Percentiles rank a stretch among this genome's conserved stretches.
Conservation (phyloP, 495 filamentous ascomycete species). For the Chaetomium fimeti region DNA sequence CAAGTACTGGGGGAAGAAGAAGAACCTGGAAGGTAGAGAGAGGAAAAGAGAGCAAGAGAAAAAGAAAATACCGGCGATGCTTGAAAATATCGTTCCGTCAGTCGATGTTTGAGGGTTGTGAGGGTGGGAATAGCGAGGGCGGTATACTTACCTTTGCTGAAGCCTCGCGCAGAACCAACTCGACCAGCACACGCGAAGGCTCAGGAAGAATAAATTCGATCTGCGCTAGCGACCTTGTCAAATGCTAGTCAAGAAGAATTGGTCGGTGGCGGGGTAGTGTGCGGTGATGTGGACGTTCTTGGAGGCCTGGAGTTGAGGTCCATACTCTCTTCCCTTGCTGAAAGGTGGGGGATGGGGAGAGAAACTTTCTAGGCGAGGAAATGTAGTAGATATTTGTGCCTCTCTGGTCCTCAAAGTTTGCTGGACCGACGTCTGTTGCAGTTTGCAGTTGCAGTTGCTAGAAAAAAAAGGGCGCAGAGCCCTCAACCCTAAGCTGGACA, state of each 20-base stretch:
- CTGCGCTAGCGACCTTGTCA: neutral
- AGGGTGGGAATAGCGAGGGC: neutral
- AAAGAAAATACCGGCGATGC: neutral
- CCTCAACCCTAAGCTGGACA: neutral
- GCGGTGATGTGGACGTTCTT: neutral
- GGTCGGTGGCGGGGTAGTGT: neutral
- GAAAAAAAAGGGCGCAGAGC: neutral
- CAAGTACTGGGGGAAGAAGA: too few species aligned
- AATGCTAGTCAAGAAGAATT: neutral
- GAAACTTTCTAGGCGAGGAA: neutral
- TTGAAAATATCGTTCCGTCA: neutral
- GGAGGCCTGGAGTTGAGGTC: neutral
- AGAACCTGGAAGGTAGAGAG: neutral
- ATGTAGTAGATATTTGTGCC: neutral
- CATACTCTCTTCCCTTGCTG: neutral
- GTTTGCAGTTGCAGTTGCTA: too few species aligned
- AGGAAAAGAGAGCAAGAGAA: neutral
- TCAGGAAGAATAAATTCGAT: conserved; percentile 7
- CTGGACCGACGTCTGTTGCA: too few species aligned
- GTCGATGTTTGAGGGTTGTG: neutral
- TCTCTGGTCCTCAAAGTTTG: neutral
- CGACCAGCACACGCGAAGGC: neutral
- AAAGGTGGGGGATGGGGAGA: neutral
- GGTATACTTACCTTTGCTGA: neutral
- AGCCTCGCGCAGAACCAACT: neutral